These are phyloP conservation scores for Neurospora sp. DNA, from an alignment of 495 filamentous ascomycete species.

Conservation along the genomic window DNA sequence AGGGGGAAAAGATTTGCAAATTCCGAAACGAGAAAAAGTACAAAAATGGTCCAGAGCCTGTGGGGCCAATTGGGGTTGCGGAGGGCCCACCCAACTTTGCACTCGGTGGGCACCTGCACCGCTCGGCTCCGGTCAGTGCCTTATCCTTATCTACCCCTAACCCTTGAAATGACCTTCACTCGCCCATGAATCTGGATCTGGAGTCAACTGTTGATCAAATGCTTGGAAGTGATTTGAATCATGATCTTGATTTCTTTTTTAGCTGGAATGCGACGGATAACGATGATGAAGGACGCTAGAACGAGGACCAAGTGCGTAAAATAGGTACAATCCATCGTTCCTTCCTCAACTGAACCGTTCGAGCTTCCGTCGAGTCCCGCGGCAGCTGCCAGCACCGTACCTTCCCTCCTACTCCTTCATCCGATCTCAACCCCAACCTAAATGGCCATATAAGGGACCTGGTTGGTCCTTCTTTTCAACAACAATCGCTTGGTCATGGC, in stretches of 20 bases:
- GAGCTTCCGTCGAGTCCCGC: background rate
- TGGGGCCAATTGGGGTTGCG: background rate
- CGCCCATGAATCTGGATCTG: background rate
- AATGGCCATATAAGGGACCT: background rate
- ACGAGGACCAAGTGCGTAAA: background rate
- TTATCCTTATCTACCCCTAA: background rate
- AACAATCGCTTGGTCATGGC: background rate
- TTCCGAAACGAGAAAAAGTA: background rate
- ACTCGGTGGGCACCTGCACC: background rate
- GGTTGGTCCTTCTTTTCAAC: background rate
- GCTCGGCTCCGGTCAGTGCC: background rate
- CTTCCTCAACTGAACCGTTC: background rate
- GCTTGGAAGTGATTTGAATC: background rate
- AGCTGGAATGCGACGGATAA: no score
- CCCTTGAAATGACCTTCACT: background rate
- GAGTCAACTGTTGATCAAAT: background rate
- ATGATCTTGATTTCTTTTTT: background rate
- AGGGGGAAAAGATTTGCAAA: constrained; percentile 2
- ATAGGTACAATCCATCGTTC: background rate
- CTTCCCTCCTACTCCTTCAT: background rate
- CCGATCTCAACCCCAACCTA: background rate
- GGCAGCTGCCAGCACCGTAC: background rate
- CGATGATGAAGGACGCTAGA: background rate
- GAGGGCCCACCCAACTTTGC: background rate
- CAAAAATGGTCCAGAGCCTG: constrained; percentile 6